Evolutionary conservation across 2,329 filamentous ascomycete genomes (phyloP).

Genomic region (Fusarium euwallaceae): DNA sequence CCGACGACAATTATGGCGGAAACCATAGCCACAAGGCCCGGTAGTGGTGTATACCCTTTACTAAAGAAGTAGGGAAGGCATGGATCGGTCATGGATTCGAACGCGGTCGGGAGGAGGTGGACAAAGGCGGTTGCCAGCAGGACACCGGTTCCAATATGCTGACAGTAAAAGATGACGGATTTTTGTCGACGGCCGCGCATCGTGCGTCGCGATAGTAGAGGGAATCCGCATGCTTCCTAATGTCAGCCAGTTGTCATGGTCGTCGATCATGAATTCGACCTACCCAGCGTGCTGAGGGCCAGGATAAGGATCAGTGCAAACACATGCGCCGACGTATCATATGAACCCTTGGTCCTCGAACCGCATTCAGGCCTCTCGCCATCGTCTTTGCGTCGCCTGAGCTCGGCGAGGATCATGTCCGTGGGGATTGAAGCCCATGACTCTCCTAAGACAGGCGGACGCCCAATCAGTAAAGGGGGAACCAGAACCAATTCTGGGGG

Average conservation of each 20-base stretch:
- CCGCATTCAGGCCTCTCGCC: constrained; percentile 65
- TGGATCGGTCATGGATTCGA: constrained; percentile 74
- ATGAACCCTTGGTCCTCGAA: constrained; percentile 65
- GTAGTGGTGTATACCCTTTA: constrained; percentile 81
- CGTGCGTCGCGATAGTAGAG: constrained; percentile 72
- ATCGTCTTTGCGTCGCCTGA: constrained; percentile 60
- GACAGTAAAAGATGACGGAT: constrained; percentile 74
- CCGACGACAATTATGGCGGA: constrained; percentile 85
- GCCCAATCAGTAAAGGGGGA: constrained; percentile 38
- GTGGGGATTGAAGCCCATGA: constrained; percentile 66
- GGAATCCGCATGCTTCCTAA: constrained; percentile 71
- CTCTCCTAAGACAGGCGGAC: constrained; percentile 41
- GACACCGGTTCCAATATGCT: constrained; percentile 86
- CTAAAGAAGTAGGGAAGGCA: constrained; percentile 86
- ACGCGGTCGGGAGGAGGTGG: constrained; percentile 78
- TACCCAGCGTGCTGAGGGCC: constrained; percentile 69
- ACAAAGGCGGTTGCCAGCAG: constrained; percentile 90
- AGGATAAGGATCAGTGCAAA: constrained; percentile 77
- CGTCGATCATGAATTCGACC: constrained; percentile 54
- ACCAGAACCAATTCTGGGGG: background rate
- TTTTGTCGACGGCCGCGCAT: constrained; percentile 70
- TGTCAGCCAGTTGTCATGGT: constrained; percentile 10
- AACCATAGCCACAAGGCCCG: constrained; percentile 85
- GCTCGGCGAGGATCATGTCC: constrained; percentile 64
- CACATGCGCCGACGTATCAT: constrained; percentile 77